phyloP scores from a whole-genome alignment of 2,329 filamentous ascomycete species.

The Graphiopsis chlorocephala region DNA sequence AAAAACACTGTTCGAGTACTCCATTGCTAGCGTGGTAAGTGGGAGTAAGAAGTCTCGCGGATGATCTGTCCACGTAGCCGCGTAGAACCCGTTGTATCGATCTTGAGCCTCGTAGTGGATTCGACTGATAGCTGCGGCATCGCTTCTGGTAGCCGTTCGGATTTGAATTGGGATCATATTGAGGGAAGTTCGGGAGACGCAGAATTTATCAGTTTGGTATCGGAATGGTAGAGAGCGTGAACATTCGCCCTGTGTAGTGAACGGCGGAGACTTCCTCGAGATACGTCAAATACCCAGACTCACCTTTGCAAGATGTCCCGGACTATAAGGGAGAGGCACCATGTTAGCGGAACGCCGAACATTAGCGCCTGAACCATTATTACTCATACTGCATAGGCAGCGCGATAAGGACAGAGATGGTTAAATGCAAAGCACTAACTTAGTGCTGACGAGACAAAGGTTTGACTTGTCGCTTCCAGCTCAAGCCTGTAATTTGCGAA shows the following conservation, averaged over 20 bases:
- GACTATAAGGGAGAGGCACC: no score
- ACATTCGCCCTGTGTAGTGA: neutral
- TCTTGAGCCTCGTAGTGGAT: neutral
- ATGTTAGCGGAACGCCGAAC: no score
- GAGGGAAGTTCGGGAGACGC: neutral
- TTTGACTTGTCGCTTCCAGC: no score
- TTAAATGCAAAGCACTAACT: no score
- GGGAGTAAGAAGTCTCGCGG: neutral
- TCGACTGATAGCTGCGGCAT: neutral
- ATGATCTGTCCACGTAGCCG: neutral
- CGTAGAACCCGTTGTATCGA: neutral
- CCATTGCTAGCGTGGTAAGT: neutral
- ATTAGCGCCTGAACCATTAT: no score
- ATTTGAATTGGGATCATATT: neutral
- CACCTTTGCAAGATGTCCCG: no score
- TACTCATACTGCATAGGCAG: no score
- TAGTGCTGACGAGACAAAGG: no score
- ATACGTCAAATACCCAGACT: no score
- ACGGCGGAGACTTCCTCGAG: no score
- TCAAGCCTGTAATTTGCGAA: no score
- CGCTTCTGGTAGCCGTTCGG: neutral
- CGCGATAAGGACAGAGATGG: no score
- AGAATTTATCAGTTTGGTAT: neutral
- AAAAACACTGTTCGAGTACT: neutral
- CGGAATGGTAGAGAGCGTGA: neutral